Evolutionary conservation across 2,329 filamentous ascomycete species (phyloP).

Genomic region (Cladosporium cucumerinum): DNA sequence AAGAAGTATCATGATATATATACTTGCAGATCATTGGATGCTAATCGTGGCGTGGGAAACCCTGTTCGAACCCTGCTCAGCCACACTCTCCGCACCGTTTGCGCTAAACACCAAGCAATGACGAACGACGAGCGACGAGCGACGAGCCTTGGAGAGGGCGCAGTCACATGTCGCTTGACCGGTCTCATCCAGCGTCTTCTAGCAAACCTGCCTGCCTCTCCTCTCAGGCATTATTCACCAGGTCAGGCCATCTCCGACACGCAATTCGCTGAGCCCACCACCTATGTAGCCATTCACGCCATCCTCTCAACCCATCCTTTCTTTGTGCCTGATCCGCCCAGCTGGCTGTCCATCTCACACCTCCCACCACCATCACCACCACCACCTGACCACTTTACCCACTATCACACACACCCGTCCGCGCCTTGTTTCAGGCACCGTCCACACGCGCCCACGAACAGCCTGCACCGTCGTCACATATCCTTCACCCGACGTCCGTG

Average conservation of each 20-base stretch:
- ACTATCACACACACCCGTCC: not conserved
- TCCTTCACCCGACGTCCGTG: not conserved
- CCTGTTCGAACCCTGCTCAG: not conserved
- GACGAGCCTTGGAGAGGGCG: not conserved
- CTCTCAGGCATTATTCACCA: not conserved
- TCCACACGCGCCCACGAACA: conserved; percentile 8
- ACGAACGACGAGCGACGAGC: too few species aligned
- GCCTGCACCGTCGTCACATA: conserved; percentile 10
- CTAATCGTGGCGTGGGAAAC: not conserved
- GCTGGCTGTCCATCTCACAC: not conserved
- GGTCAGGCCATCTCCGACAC: conserved; percentile 13
- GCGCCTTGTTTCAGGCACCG: conserved; percentile 13
- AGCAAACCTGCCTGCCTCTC: not conserved
- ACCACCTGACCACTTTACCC: conserved; percentile 14
- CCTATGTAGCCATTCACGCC: not conserved
- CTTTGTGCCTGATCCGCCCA: conserved; percentile 2
- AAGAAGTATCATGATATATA: too few species aligned
- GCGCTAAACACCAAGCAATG: conserved; percentile 1
- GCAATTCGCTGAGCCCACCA: not conserved
- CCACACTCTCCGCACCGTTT: not conserved
- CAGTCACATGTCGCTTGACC: conserved; percentile 2
- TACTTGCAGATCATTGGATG: not conserved
- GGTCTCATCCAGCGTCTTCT: not conserved
- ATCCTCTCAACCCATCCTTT: not conserved
- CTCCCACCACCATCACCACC: conserved; percentile 12